These are phyloP conservation scores for Sclerotinia minor DNA, from an alignment of 2,329 filamentous ascomycete species.

Conservation along the genomic window DNA sequence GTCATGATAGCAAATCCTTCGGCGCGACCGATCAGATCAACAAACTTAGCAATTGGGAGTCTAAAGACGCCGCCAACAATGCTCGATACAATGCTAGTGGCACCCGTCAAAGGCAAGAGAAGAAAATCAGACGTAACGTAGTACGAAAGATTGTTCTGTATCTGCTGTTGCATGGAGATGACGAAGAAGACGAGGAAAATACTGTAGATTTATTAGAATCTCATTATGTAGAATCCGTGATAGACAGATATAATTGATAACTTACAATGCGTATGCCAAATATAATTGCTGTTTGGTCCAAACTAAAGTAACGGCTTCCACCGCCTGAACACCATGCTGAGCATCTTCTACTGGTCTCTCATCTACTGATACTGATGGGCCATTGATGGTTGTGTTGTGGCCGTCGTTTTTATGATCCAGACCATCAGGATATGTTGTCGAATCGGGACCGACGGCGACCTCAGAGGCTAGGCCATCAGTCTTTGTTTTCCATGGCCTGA, in stretches of 20 bases:
- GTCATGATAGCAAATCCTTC: conserved; percentile 61
- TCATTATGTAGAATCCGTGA: background rate
- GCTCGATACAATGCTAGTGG: conserved; percentile 36
- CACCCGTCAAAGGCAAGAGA: conserved; percentile 32
- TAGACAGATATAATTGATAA: background rate
- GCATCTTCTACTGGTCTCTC: conserved; percentile 29
- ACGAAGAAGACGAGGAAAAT: conserved; percentile 38
- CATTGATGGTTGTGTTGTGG: background rate
- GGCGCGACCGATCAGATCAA: conserved; percentile 67
- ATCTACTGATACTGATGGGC: background rate
- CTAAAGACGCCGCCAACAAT: conserved; percentile 37
- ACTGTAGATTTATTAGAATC: conserved; percentile 22
- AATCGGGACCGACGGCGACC: conserved; percentile 10
- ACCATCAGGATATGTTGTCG: background rate
- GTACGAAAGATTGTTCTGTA: conserved; percentile 28
- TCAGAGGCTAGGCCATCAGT: conserved; percentile 15
- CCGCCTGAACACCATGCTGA: conserved; percentile 34
- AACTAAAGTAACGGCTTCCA: conserved; percentile 36
- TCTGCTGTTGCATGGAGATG: conserved; percentile 37
- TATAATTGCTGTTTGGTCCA: conserved; percentile 37
- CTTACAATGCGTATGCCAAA: conserved; percentile 35
- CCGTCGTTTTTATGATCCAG: conserved; percentile 16
- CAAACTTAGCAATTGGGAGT: conserved; percentile 59
- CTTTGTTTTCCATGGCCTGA: conserved; percentile 12
- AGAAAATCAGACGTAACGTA: conserved; percentile 38